Base-by-base conservation (phyloP, 768 basidiomycete genomes). In the Rhodotorula sphaerocarpa region DNA sequence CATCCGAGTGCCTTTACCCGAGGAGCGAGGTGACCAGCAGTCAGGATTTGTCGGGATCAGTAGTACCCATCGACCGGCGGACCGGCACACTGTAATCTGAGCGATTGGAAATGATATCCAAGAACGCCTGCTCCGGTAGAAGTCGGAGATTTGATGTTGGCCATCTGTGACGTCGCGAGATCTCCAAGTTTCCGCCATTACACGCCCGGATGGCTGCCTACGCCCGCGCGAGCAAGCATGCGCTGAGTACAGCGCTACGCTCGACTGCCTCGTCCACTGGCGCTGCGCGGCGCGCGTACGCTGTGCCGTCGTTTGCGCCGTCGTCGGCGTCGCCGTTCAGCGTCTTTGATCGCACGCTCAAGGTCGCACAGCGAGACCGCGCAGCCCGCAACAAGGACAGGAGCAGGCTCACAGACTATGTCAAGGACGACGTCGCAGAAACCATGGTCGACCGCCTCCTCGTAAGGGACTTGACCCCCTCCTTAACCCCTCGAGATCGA, bases 381-480 rank as follows among this genome's bases (percentile, higher is more conserved):
- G 85, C 89, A 0, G 87, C 83, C 7, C 68, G 75, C 55, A 76
- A 79, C 61, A 79, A 84, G 25, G 75, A 76, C 28, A 78, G 79
- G 34, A 90, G 87, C 70, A 79, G 83, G 70, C 82, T 83, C 0
- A 90, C 91, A 9, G 93, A 99, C 79, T 96, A 96, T 75, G 78
- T 99, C 33, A 82, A 89, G 45, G 82, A 89, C 59, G 93, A 93
- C 74, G 84, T 92, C 14, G 90, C 92, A 27, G 88, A 90, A 66
- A 80, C 86, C 62, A 82, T 97, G 81, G 82, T 90, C 76, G 93
- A 97, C 73, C 80, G 93, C 58, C 82, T 99, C 66, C 75, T 88
- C 79, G 93, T 90, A 72, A 18, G 48, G 15, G 2, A n/a, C 27
- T 27, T n/a, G n/a, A n/a, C 10, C 45, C 28, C 3, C 66, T 78